Conservation (phyloP, 192 early-diverging fungal species). For the Allomyces arbusculus region DNA sequence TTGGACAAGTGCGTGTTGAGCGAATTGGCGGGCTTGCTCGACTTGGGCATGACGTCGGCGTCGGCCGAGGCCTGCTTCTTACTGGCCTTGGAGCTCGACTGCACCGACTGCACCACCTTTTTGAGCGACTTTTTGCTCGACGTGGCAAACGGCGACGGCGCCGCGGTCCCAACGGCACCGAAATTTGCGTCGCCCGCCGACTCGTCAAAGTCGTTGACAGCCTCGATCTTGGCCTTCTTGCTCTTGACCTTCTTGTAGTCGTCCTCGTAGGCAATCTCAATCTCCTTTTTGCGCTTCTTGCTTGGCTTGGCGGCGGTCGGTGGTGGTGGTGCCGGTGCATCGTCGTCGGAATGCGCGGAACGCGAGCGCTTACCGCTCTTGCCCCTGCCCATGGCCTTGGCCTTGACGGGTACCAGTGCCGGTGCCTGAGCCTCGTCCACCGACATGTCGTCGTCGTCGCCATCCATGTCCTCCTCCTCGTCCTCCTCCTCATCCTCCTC, state of each 20-base stretch:
- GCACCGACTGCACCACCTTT: not conserved
- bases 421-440: not conserved
- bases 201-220: not conserved
- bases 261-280: not conserved
- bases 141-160: not conserved
- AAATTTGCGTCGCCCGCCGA: not conserved
- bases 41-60: not conserved
- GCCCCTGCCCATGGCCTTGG: no score
- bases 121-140: not conserved
- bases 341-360: conserved; percentile 3
- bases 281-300: not conserved
- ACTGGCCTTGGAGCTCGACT: not conserved
- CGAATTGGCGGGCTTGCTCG: not conserved
- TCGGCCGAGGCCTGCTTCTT: not conserved
- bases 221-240: not conserved
- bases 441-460: not conserved
- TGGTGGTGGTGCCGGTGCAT: conserved; percentile 6
- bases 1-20: conserved; percentile 1
- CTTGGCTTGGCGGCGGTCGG: not conserved
- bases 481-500: conserved; percentile 26
- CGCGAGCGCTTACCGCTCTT: no score
- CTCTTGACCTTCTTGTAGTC: conserved; percentile 11
- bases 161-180: not conserved
- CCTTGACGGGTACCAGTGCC: no score
- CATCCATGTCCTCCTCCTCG: conserved; percentile 21